phyloP scores from a whole-genome alignment of 331 rosid species.

The Cydonia oblonga region DNA sequence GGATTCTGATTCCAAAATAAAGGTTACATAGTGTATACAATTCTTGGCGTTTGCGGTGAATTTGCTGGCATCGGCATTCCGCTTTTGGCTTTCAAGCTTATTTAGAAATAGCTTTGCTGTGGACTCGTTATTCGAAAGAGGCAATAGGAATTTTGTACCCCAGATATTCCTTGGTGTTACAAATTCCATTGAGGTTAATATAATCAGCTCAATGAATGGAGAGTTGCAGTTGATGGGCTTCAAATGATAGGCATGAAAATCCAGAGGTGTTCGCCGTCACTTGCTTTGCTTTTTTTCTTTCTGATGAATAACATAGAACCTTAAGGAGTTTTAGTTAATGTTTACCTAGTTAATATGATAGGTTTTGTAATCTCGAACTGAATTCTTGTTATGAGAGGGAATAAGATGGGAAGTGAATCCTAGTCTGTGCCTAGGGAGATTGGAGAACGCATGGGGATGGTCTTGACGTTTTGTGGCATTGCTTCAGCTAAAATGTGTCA shows the following conservation, averaged over 20 bases:
- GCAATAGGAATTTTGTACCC: too few relatives aligned
- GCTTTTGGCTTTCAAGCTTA: neutral
- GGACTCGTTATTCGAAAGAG: too few relatives aligned
- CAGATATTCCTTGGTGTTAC: too few relatives aligned
- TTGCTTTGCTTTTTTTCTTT: neutral
- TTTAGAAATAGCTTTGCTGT: too few relatives aligned
- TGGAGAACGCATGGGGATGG: neutral
- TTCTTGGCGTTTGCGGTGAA: neutral
- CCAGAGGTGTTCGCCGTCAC: neutral
- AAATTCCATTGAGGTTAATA: too few relatives aligned
- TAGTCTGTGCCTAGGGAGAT: neutral
- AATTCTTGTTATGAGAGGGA: neutral
- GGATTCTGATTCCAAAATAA: neutral
- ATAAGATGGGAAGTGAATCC: slow-evolving; percentile 1
- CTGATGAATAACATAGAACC: slow-evolving; percentile 1
- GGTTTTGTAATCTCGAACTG: neutral
- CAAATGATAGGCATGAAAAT: neutral
- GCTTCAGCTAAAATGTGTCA: neutral
- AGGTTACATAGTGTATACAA: neutral
- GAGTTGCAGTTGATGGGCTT: neutral
- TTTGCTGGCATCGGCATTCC: neutral
- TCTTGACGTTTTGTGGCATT: neutral
- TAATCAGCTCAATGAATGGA: too few relatives aligned
- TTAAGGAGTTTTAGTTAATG: neutral
- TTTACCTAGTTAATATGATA: neutral